Percentiles rank a stretch among this genome's conserved stretches.
Conservation (phyloP, 2,329 filamentous ascomycete genomes). For the Calycina marina region DNA sequence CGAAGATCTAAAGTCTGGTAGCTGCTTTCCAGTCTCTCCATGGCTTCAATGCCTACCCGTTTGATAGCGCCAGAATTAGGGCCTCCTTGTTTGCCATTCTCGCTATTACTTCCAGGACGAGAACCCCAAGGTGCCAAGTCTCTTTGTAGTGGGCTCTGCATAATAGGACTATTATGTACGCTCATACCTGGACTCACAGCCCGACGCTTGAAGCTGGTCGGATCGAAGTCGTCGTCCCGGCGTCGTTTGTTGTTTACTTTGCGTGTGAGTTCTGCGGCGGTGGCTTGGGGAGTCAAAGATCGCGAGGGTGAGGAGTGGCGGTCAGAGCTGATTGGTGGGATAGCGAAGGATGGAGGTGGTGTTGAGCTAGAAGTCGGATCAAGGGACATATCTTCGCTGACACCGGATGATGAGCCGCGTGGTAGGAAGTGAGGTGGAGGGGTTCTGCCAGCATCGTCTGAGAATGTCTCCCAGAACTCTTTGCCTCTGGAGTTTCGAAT, state of each 20-base stretch:
- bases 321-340: conserved; percentile 8
- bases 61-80: conserved; percentile 30
- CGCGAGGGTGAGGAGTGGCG: conserved; percentile 19
- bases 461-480: conserved; percentile 69
- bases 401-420: conserved; percentile 40
- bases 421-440: conserved; percentile 39
- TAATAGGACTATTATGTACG: conserved; percentile 75
- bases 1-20: conserved; percentile 69
- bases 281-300: conserved; percentile 25
- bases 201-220: conserved; percentile 73
- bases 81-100: conserved; percentile 32
- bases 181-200: conserved; percentile 88
- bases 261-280: conserved; percentile 59
- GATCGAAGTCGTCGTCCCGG: conserved; percentile 82
- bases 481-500: conserved; percentile 57
- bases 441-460: conserved; percentile 45
- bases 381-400: conserved; percentile 50
- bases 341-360: conserved; percentile 15
- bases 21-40: conserved; percentile 49
- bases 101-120: conserved; percentile 42
- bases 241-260: conserved; percentile 73
- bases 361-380: conserved; percentile 14
- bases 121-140: conserved; percentile 61
- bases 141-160: conserved; percentile 69
- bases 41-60: conserved; percentile 72